Conservation (phyloP, 2,329 filamentous ascomycete species). For the Apiospora kogelbergensis region DNA sequence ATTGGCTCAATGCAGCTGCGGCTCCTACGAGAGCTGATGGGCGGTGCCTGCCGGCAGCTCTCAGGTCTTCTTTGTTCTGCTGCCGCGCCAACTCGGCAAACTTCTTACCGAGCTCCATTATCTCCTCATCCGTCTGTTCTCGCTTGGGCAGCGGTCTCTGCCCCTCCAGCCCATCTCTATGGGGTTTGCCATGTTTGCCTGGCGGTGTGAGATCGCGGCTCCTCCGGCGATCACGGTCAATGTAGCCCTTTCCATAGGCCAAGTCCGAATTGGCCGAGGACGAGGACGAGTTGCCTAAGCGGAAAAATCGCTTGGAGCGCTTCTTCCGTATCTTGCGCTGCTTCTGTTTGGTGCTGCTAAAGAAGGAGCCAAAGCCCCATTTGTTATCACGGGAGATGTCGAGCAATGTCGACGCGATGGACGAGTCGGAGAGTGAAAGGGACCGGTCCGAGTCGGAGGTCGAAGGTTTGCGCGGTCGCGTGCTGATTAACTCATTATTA, state of each 20-base stretch:
- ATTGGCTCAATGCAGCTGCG: conserved; percentile 40
- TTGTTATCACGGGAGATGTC: conserved; percentile 61
- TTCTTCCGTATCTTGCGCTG: conserved; percentile 42
- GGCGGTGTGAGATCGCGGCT: conserved; percentile 33
- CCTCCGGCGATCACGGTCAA: conserved; percentile 36
- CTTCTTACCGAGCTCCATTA: conserved; percentile 54
- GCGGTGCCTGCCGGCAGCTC: conserved; percentile 38
- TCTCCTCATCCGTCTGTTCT: conserved; percentile 56
- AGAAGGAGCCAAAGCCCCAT: conserved; percentile 62
- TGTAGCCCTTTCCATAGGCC: conserved; percentile 64
- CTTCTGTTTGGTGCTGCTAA: conserved; percentile 54
- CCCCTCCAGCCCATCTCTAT: conserved; percentile 16
- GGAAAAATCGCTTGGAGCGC: conserved; percentile 53
- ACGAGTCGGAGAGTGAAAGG: conserved; percentile 44
- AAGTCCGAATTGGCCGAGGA: conserved; percentile 68
- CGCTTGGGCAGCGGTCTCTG: conserved; percentile 26
- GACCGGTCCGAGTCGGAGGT: conserved; percentile 16
- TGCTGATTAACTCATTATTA: conserved; percentile 24
- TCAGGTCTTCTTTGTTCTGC: conserved; percentile 51
- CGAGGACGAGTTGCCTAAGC: conserved; percentile 65
- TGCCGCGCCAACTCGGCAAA: conserved; percentile 52
- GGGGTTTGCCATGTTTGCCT: conserved; percentile 16
- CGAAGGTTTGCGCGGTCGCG: conserved; percentile 30
- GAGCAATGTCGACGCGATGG: conserved; percentile 58
- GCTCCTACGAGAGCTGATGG: conserved; percentile 40